Evolutionary conservation across 2,329 filamentous ascomycete species (phyloP).

Genomic region (Colletotrichum sp.): DNA sequence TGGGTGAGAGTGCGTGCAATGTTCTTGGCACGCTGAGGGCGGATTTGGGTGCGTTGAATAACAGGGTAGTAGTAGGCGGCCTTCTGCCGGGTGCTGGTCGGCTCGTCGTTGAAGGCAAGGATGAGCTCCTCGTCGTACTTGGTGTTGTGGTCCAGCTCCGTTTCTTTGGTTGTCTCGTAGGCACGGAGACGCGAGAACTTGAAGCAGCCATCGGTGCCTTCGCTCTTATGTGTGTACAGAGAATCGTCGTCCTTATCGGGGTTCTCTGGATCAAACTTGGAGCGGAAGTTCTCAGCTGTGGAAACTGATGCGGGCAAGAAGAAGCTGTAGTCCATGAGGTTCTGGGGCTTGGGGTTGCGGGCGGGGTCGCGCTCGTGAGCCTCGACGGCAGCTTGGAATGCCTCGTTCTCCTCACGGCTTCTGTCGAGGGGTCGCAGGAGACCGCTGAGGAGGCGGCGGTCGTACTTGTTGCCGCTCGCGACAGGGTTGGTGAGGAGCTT

Average conservation of each 20-base stretch:
- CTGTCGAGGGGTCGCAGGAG: constrained; percentile 66
- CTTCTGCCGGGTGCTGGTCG: constrained; percentile 48
- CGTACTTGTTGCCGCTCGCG: constrained; percentile 55
- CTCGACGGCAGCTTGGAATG: constrained; percentile 54
- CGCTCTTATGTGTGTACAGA: constrained; percentile 59
- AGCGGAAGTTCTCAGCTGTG: constrained; percentile 60
- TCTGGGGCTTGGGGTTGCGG: constrained; percentile 60
- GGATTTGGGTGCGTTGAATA: constrained; percentile 67
- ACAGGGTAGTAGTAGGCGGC: constrained; percentile 73
- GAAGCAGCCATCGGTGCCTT: constrained; percentile 55
- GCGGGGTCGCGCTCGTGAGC: constrained; percentile 62
- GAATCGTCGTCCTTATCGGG: constrained; percentile 56
- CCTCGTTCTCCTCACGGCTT: constrained; percentile 57
- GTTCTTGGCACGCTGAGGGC: constrained; percentile 68
- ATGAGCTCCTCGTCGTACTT: constrained; percentile 71
- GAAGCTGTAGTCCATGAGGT: constrained; percentile 70
- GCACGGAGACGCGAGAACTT: constrained; percentile 65
- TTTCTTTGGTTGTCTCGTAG: constrained; percentile 68
- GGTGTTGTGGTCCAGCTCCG: constrained; percentile 58
- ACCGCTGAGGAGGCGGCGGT: constrained; percentile 65
- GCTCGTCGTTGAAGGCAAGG: constrained; percentile 61
- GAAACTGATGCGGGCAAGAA: constrained; percentile 59
- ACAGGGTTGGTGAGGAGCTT: constrained; percentile 73
- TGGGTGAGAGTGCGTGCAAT: constrained; percentile 59
- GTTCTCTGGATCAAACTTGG: constrained; percentile 64